Evolutionary conservation across 345 rosid species (phyloP).

Genomic region (Hibiscus tridactylites): DNA sequence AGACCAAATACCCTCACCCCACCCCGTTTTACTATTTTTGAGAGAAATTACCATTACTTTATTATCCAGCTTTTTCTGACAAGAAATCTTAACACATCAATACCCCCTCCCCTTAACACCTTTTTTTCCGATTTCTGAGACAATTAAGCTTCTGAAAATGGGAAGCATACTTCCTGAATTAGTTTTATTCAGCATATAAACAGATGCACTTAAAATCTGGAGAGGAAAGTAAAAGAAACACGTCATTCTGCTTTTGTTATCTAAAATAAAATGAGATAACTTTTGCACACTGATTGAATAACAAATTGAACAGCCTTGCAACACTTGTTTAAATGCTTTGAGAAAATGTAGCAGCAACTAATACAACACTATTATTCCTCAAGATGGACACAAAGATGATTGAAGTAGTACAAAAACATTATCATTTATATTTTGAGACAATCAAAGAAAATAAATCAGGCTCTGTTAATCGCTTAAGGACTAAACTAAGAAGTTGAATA

Average conservation of each 20-base stretch:
- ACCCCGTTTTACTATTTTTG: neutral
- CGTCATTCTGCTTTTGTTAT: neutral
- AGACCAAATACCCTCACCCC: neutral
- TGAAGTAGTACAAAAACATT: neutral
- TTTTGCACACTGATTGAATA: neutral
- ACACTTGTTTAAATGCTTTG: neutral
- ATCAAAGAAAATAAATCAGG: neutral
- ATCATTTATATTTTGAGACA: neutral
- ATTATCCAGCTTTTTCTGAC: neutral
- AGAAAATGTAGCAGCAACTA: neutral
- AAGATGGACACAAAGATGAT: neutral
- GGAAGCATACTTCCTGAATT: neutral
- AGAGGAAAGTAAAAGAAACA: neutral
- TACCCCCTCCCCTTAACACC: neutral
- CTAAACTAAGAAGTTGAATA: too few relatives aligned
- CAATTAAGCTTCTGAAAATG: too few relatives aligned
- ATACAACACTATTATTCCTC: neutral
- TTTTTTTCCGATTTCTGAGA: neutral
- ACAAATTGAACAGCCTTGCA: neutral
- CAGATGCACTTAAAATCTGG: neutral
- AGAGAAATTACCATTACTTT: neutral
- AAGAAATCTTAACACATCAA: neutral
- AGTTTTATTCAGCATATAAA: neutral
- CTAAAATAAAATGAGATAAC: neutral
- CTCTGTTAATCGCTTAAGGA: neutral